Conservation (phyloP, 306 rosid species). For the Prunus dulcis region DNA sequence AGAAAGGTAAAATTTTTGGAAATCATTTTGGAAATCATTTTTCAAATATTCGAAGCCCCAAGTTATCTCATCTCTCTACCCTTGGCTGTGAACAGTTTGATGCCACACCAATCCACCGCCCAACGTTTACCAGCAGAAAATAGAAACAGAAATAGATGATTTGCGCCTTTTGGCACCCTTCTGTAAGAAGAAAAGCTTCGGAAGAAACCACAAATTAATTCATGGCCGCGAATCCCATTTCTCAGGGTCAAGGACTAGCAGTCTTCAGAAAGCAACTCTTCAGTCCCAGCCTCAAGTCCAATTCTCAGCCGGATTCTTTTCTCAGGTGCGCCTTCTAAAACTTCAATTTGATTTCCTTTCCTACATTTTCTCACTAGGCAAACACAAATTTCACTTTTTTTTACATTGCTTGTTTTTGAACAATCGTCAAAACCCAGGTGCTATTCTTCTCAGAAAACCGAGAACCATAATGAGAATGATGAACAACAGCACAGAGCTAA, state of each 20-base stretch:
- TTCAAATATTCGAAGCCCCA: too few species aligned
- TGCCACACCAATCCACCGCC: too few species aligned
- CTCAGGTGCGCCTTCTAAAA: slow-evolving; percentile 27
- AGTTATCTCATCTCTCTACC: too few species aligned
- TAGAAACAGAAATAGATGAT: too few species aligned
- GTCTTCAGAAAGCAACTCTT: slow-evolving; percentile 19
- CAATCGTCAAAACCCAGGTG: slow-evolving; percentile 34
- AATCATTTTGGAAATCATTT: too few species aligned
- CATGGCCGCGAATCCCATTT: neutral
- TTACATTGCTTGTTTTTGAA: neutral
- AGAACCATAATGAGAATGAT: slow-evolving; percentile 10
- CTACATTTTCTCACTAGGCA: neutral
- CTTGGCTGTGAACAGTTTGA: too few species aligned
- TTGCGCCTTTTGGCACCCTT: too few species aligned
- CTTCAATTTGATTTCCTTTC: neutral
- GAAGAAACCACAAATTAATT: neutral
- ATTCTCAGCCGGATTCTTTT: slow-evolving; percentile 7
- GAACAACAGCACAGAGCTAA: slow-evolving; percentile 8
- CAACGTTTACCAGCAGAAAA: too few species aligned
- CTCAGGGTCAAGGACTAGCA: slow-evolving; percentile 12
- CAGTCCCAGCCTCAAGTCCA: slow-evolving; percentile 15
- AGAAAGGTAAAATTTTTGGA: accelerated
- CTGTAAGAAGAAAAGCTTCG: neutral
- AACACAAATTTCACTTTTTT: neutral
- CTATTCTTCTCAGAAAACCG: slow-evolving; percentile 27